These are phyloP conservation scores for Orbilia quercus DNA, from an alignment of 2,329 filamentous ascomycete genomes.

Conservation along the genomic window DNA sequence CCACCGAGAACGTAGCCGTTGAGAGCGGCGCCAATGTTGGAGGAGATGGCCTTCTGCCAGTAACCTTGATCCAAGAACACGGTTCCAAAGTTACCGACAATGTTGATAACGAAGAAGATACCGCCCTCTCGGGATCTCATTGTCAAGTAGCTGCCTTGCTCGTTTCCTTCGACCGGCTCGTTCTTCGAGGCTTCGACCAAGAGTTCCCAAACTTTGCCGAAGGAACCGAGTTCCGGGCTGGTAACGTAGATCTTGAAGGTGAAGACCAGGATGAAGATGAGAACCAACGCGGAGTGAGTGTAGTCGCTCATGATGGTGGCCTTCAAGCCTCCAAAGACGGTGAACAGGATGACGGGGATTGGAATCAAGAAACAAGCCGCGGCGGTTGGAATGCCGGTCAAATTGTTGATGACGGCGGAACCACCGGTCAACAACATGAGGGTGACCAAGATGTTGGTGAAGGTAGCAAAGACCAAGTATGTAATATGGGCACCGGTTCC, in stretches of 20 bases:
- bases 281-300: conserved; percentile 83
- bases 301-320: conserved; percentile 88
- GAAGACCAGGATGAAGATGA: conserved; percentile 88
- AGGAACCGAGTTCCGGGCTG: conserved; percentile 77
- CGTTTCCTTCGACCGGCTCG: conserved; percentile 83
- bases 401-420: conserved; percentile 75
- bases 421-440: conserved; percentile 90
- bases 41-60: conserved; percentile 93
- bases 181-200: conserved; percentile 74
- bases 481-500: conserved; percentile 78
- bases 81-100: conserved; percentile 80
- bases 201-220: conserved; percentile 80
- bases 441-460: conserved; percentile 87
- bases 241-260: conserved; percentile 84
- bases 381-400: conserved; percentile 79
- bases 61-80: conserved; percentile 66
- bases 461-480: conserved; percentile 83
- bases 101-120: conserved; percentile 92
- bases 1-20: conserved; percentile 90
- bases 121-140: conserved; percentile 84
- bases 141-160: conserved; percentile 83
- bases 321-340: conserved; percentile 63
- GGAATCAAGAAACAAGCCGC: conserved; percentile 87
- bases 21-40: conserved; percentile 83
- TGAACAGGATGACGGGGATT: conserved; percentile 83